Percentiles rank a stretch among this genome's conserved stretches.
Conservation (phyloP, 1,284 basidiomycete genomes). For the Abortiporus biennis region DNA sequence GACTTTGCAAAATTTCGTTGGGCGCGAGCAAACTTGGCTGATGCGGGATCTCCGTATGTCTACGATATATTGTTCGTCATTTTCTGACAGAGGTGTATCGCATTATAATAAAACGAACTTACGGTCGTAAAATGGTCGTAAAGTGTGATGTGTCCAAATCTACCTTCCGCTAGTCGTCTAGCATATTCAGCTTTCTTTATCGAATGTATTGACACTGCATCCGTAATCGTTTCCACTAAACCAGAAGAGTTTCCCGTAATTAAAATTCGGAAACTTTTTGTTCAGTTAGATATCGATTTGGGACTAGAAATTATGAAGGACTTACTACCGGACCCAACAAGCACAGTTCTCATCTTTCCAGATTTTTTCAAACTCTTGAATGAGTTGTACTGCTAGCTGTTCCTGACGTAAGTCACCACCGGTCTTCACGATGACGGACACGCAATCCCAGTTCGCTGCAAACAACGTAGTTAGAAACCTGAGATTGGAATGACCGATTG, state of each 20-base stretch:
- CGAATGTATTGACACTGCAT: conserved; percentile 97
- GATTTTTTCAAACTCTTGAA: conserved; percentile 89
- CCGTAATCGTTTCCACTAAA: conserved; percentile 91
- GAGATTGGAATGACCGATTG: conserved; percentile 1
- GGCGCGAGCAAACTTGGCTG: conserved; percentile 79
- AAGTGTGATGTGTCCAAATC: conserved; percentile 80
- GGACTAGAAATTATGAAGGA: not conserved
- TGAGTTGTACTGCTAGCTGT: conserved; percentile 94
- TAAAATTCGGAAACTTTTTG: conserved; percentile 64
- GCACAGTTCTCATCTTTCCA: conserved; percentile 91
- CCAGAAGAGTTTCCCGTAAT: conserved; percentile 94
- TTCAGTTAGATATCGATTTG: not conserved
- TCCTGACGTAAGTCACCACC: conserved; percentile 97
- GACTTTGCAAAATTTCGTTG: conserved; percentile 93
- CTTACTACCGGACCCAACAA: conserved; percentile 92
- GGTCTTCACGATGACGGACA: conserved; percentile 98
- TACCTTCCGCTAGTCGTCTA: conserved; percentile 73
- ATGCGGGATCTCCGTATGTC: conserved; percentile 89
- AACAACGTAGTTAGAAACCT: conserved; percentile 1
- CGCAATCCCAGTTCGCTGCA: conserved; percentile 73
- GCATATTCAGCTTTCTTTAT: conserved; percentile 99
- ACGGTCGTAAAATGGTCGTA: conserved; percentile 88
- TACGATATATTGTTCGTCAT: conserved; percentile 23
- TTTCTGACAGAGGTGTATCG: too few species aligned
- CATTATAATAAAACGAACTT: conserved; percentile 23